Conservation (phyloP, 352 stramenopile species). For the Pythium vanterpoolii region DNA sequence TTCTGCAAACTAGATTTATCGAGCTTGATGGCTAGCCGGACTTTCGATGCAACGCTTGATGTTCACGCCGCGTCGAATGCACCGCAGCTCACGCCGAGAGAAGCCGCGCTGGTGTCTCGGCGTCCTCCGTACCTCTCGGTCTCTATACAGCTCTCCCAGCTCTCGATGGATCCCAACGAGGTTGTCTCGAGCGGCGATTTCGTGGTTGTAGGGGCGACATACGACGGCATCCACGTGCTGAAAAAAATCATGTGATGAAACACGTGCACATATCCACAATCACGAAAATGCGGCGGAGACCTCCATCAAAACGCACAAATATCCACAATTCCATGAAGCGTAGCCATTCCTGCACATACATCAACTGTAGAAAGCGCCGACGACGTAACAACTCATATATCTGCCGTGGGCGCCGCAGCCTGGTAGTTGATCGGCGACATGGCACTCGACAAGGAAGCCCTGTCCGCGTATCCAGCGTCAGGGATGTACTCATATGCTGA, state of each 20-base stretch:
- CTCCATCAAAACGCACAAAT: neutral
- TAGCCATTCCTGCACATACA: slow-evolving; percentile 5
- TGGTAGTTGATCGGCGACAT: slow-evolving; percentile 63
- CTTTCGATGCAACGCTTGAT: slow-evolving; percentile 50
- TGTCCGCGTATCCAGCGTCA: slow-evolving; percentile 46
- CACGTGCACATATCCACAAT: neutral
- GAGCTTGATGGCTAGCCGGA: slow-evolving; percentile 28
- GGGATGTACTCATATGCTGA: slow-evolving; percentile 84
- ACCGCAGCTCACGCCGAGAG: slow-evolving; percentile 44
- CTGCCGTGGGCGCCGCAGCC: slow-evolving; percentile 48
- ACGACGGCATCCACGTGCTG: slow-evolving; percentile 51
- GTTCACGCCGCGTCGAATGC: slow-evolving; percentile 30
- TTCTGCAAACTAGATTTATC: slow-evolving; percentile 37
- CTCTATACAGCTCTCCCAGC: slow-evolving; percentile 37
- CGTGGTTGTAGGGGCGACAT: slow-evolving; percentile 36
- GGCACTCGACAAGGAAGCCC: slow-evolving; percentile 34
- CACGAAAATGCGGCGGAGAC: neutral
- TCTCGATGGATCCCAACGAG: slow-evolving; percentile 36
- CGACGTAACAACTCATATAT: slow-evolving; percentile 40
- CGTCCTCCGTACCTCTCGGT: slow-evolving; percentile 52
- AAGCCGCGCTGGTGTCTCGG: slow-evolving; percentile 37
- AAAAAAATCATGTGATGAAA: slow-evolving; percentile 41
- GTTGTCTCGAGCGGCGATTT: slow-evolving; percentile 36
- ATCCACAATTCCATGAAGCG: neutral
- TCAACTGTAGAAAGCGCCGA: neutral